Evolutionary conservation across 306 rosid species (phyloP), one percentile per base, ranked within the genome.

Genomic region (Sesbania bispinosa): DNA sequence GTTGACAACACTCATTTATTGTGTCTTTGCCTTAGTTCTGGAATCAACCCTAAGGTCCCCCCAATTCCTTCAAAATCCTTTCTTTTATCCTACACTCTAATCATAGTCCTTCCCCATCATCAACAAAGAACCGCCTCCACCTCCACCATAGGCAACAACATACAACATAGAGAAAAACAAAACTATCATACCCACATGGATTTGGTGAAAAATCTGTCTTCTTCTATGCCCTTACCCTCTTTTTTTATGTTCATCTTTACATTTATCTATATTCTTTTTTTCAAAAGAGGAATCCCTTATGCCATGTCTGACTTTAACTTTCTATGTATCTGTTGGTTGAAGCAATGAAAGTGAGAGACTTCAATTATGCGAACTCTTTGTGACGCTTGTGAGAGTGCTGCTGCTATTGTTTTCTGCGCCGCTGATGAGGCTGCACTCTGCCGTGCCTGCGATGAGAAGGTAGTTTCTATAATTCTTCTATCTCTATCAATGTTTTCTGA

Each of bases 351-450:
- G 84, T 73, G 73, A 75, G 66, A 41, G 74, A 54, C 30, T 38
- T 20, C 66, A 84, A 86, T 80, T 69, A 95, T 95, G 99, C 96
- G 99, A 85, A 91, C 96, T 75, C 88, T 95, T 81, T 95, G 99
- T 76, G 99, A 95, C 71, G 87, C 99, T 69, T 95, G 99, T 79
- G 97, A 91, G 87, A 86, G 96, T 62, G 96, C 99, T 2, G 92
- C 96, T 10, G 99, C 99, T 10, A 86, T 90, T 47, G 86, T 95
- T 21, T 95, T 95, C 85, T 95, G 99, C 79, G 97, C 99, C 70
- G 99, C 99, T 7, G 99, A 95, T 71, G 99, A 95, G 65, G 99
- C 99, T 35, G 93, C 99, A 48, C 99, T 95, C 30, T 95, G 99
- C 66, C 91, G 81, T 85, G 81, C 88, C 71, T 95, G 99, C 26